Percentiles rank a stretch among this genome's conserved stretches.
These are phyloP conservation scores for Copromyces sp. DNA, from an alignment of 495 filamentous ascomycete species.

Conservation along the genomic window DNA sequence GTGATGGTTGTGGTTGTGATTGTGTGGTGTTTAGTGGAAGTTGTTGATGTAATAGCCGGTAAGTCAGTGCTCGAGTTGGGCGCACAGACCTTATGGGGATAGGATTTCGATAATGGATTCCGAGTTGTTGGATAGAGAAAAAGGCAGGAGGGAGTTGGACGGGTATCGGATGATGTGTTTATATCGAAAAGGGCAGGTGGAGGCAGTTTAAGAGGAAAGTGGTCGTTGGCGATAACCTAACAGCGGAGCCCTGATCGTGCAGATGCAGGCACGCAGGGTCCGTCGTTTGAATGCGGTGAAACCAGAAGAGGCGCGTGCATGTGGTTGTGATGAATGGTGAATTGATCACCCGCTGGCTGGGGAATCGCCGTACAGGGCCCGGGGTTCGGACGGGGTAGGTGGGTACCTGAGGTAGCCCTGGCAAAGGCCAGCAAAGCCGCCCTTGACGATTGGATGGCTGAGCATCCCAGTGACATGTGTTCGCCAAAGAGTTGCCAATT, in stretches of 20 bases:
- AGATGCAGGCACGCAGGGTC: background rate
- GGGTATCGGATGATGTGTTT: background rate
- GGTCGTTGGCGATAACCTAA: background rate
- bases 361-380: background rate
- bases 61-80: background rate
- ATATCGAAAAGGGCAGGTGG: background rate
- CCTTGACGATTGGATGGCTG: background rate
- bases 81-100: background rate
- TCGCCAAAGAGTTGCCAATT: background rate
- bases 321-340: background rate
- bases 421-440: background rate
- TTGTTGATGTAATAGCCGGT: background rate
- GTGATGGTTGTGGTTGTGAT: background rate
- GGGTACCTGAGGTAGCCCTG: background rate
- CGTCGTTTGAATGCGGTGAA: background rate
- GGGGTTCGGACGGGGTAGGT: background rate
- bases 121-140: background rate
- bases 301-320: background rate
- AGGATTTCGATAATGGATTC: background rate
- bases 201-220: background rate
- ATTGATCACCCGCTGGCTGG: background rate
- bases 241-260: background rate
- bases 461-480: background rate
- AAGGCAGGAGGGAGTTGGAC: background rate
- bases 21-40: background rate